These are phyloP conservation scores for Smallanthus sonchifolius DNA, from an alignment of 129 eudicot genomes.

Conservation along the genomic window DNA sequence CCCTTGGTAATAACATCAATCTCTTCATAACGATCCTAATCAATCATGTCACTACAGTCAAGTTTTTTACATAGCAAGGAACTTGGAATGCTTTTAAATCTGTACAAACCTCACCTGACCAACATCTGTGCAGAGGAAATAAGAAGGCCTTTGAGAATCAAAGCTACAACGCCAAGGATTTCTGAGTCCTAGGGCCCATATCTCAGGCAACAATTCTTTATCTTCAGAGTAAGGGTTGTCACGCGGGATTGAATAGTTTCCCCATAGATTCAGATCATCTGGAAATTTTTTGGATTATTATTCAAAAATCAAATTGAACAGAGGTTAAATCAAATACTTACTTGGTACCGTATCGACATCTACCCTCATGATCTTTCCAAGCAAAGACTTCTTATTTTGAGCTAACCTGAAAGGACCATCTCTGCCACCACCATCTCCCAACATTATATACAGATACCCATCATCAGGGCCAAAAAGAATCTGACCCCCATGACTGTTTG, in stretches of 20 bases:
- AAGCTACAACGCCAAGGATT: constrained; percentile 98
- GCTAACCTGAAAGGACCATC: constrained; percentile 65
- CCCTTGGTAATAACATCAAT: constrained; percentile 82
- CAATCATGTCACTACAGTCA: neutral
- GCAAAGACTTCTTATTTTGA: constrained; percentile 86
- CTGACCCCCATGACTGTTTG: constrained; percentile 74
- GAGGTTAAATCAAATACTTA: constrained; percentile 28
- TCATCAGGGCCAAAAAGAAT: constrained; percentile 81
- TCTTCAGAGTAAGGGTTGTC: constrained; percentile 73
- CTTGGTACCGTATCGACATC: constrained; percentile 80
- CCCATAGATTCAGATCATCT: constrained; percentile 58
- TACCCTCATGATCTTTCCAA: constrained; percentile 80
- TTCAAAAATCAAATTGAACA: neutral
- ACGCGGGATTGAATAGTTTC: constrained; percentile 69
- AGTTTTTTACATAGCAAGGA: neutral
- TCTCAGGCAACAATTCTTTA: constrained; percentile 59
- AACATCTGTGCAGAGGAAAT: constrained; percentile 74
- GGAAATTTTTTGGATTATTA: neutral
- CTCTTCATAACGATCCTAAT: constrained; percentile 80
- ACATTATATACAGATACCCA: constrained; percentile 71
- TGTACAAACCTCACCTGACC: constrained; percentile 52
- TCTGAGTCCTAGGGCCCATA: constrained; percentile 90
- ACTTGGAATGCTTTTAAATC: neutral
- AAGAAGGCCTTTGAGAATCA: constrained; percentile 79
- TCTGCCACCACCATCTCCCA: constrained; percentile 87